Conservation (phyloP, 768 basidiomycete genomes). For the Suillus decipiens region DNA sequence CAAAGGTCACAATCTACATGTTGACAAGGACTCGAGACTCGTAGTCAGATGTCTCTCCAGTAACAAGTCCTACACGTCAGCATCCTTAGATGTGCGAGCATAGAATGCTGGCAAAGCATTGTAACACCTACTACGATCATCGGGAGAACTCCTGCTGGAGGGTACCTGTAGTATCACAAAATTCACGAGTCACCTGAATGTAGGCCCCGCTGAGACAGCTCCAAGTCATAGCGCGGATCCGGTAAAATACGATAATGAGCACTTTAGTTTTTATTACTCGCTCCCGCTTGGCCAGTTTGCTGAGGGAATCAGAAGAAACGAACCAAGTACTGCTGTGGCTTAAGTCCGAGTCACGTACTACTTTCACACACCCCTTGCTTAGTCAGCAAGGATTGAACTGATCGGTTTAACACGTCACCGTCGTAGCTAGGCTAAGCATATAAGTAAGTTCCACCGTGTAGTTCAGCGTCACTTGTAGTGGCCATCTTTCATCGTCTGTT, state of each 20-base stretch:
- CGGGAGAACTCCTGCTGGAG: background rate
- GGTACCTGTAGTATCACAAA: background rate
- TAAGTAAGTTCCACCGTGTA: background rate
- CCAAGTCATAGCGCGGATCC: background rate
- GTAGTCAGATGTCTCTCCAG: background rate
- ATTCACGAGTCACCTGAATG: background rate
- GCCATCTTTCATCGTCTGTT: background rate
- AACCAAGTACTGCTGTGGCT: background rate
- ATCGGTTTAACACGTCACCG: constrained; percentile 1
- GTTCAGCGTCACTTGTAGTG: background rate
- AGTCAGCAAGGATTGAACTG: background rate
- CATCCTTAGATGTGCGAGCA: background rate
- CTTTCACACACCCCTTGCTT: background rate
- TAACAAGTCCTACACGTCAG: background rate
- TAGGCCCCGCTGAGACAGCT: background rate
- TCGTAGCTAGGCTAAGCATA: background rate
- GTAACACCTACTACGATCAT: background rate
- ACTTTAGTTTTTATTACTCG: background rate
- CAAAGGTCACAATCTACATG: background rate
- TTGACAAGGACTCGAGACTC: background rate
- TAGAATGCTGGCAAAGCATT: background rate
- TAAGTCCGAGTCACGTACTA: no score
- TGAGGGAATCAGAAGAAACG: background rate
- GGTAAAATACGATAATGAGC: background rate
- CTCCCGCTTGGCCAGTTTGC: background rate